A percentile compares a stretch with the other conserved stretches of the same genome.
phyloP scores from a whole-genome alignment of 768 basidiomycete genomes.

The Daedaleopsis nitida region DNA sequence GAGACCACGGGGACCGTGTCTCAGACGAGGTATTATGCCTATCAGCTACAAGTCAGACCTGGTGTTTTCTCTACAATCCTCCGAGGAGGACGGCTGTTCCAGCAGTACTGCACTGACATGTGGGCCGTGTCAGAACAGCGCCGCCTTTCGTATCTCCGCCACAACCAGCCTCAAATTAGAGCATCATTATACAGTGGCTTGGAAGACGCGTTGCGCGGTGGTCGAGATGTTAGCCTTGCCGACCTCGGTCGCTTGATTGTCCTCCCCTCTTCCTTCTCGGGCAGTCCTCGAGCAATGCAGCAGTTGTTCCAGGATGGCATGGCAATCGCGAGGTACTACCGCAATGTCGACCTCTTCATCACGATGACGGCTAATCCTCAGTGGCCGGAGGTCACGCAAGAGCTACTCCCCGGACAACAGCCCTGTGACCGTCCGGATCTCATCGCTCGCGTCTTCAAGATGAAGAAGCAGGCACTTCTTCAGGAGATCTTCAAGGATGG shows the following conservation, averaged over 20 bases:
- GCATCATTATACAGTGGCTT: constrained; percentile 38
- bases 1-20: neutral
- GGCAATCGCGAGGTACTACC: constrained; percentile 41
- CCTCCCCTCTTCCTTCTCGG: constrained; percentile 46
- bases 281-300: constrained; percentile 43
- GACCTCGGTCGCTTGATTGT: constrained; percentile 37
- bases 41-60: constrained; percentile 31
- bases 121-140: constrained; percentile 49
- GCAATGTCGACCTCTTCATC: constrained; percentile 47
- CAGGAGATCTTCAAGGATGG: constrained; percentile 37
- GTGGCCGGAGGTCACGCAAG: constrained; percentile 47
- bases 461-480: constrained; percentile 38
- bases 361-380: constrained; percentile 54
- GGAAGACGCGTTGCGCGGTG: constrained; percentile 28
- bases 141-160: constrained; percentile 36
- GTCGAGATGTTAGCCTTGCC: constrained; percentile 27
- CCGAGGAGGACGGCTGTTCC: constrained; percentile 42
- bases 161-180: no score
- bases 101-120: constrained; percentile 46
- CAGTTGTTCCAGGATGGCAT: constrained; percentile 47
- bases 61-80: constrained; percentile 17
- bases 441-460: constrained; percentile 45
- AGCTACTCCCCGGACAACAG: constrained; percentile 43
- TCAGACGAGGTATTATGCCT: constrained; percentile 34
- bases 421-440: constrained; percentile 48